These are phyloP conservation scores for Erythrophleum ivorense DNA, from an alignment of 331 rosid genomes.

Conservation along the genomic window DNA sequence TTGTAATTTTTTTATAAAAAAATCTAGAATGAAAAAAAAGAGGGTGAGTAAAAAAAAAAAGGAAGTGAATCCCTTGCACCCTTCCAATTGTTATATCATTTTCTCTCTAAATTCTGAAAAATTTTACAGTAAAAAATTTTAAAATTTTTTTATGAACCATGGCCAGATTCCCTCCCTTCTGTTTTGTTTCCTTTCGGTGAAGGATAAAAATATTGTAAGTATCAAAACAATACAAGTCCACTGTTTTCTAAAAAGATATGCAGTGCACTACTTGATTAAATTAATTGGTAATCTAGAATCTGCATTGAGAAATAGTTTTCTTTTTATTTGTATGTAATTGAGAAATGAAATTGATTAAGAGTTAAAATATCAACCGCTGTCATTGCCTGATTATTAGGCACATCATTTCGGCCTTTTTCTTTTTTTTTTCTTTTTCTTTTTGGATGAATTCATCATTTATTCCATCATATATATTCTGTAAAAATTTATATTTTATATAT, in stretches of 20 bases:
- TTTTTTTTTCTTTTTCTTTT: too few species aligned
- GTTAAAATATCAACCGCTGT: background rate
- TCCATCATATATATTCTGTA: background rate
- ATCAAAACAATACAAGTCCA: background rate
- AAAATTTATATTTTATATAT: too few species aligned
- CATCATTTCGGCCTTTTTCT: too few species aligned
- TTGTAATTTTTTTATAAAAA: too few species aligned
- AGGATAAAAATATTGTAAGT: background rate
- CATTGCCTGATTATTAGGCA: too few species aligned
- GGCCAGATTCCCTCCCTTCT: background rate
- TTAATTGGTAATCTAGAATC: background rate
- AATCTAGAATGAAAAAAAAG: too few species aligned
- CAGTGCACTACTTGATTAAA: background rate
- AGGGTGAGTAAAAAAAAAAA: too few species aligned
- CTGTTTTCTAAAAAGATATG: background rate
- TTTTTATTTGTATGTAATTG: background rate
- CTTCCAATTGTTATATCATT: too few species aligned
- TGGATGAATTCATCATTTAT: background rate
- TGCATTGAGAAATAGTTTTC: background rate
- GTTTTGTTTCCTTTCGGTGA: background rate
- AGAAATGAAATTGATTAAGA: background rate
- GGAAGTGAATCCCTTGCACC: too few species aligned
- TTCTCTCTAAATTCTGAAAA: too few species aligned
- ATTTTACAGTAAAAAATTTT: too few species aligned
- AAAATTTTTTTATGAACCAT: too few species aligned